Conservation (phyloP, 2,329 filamentous ascomycete species). For the Scleromitrula shiraiana region DNA sequence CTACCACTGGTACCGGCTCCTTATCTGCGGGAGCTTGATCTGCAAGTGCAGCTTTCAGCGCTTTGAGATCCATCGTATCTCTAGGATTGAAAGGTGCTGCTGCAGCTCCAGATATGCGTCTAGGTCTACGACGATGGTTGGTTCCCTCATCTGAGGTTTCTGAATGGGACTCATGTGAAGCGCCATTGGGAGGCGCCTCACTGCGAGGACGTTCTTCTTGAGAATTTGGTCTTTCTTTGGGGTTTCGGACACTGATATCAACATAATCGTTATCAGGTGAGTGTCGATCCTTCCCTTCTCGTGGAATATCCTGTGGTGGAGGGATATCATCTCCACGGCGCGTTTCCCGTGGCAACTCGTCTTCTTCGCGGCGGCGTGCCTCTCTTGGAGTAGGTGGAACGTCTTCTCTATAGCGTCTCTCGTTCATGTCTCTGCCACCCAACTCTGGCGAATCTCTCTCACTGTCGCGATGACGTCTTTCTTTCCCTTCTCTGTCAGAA, state of each 20-base stretch:
- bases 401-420: constrained; percentile 20
- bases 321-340: constrained; percentile 3
- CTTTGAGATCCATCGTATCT: constrained; percentile 29
- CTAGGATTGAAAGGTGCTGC: constrained; percentile 28
- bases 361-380: constrained; percentile 7
- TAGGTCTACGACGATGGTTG: constrained; percentile 12
- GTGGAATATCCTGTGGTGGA: background rate
- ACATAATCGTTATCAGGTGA: constrained; percentile 13
- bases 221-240: constrained; percentile 40
- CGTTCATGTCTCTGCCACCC: constrained; percentile 19
- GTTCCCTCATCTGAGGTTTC: constrained; percentile 21
- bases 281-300: constrained; percentile 9
- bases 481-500: constrained; percentile 19
- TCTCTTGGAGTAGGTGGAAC: background rate
- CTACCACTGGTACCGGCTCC: constrained; percentile 6
- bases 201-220: constrained; percentile 22
- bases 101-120: constrained; percentile 17
- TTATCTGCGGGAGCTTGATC: constrained; percentile 16
- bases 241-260: constrained; percentile 31
- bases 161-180: constrained; percentile 18
- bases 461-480: constrained; percentile 17
- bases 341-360: background rate
- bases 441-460: constrained; percentile 19
- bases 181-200: constrained; percentile 10
- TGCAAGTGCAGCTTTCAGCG: constrained; percentile 27